These are phyloP conservation scores for Gloeostereum incarnatum DNA, from an alignment of 768 basidiomycete genomes.

Conservation along the genomic window DNA sequence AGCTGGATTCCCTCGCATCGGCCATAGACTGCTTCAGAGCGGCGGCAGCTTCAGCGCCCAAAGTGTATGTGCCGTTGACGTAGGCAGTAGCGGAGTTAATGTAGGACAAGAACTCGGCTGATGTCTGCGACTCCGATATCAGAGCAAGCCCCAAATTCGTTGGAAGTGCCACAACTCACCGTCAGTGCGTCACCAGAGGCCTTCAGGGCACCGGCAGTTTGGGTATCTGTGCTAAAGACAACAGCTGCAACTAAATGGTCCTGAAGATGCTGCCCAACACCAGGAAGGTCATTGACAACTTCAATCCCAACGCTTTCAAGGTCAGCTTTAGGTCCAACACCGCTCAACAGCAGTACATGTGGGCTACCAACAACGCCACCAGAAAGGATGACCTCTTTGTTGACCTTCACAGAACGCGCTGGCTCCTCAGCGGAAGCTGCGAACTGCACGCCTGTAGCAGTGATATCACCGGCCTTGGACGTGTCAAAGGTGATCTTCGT, in stretches of 20 bases:
- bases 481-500: constrained; percentile 36
- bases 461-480: constrained; percentile 21
- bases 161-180: not conserved
- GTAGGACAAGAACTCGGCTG: constrained; percentile 27
- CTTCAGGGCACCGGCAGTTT: not conserved
- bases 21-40: constrained; percentile 13
- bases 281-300: constrained; percentile 32
- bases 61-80: constrained; percentile 27
- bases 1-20: not conserved
- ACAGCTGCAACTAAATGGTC: constrained; percentile 32
- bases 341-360: constrained; percentile 40
- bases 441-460: constrained; percentile 40
- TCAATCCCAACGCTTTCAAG: constrained; percentile 31
- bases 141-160: not conserved
- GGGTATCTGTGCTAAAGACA: not conserved
- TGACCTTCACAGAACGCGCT: constrained; percentile 38
- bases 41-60: constrained; percentile 16
- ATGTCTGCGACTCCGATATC: not conserved
- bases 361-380: constrained; percentile 42
- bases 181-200: not conserved
- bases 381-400: constrained; percentile 48
- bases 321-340: constrained; percentile 42
- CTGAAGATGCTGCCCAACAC: constrained; percentile 48
- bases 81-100: constrained; percentile 44
- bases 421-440: constrained; percentile 21